These are phyloP conservation scores for Strobilomyces echinocephalus DNA, from an alignment of 768 basidiomycete genomes.

Conservation along the genomic window DNA sequence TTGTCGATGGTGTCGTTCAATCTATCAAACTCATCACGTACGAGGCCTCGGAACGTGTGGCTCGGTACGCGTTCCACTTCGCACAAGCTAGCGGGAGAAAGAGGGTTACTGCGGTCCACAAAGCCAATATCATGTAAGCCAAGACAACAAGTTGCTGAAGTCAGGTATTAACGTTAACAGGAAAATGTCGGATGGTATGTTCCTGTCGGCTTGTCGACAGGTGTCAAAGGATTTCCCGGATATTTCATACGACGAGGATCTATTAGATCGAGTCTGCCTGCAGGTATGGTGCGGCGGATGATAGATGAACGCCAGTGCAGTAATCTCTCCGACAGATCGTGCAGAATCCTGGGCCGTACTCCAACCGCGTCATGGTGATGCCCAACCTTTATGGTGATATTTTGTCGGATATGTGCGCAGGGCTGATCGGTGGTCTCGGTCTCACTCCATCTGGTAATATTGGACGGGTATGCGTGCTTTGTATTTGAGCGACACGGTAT, in stretches of 20 bases:
- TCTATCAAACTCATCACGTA: conserved; percentile 99
- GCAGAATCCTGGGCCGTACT: conserved; percentile 88
- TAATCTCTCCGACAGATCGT: conserved; percentile 56
- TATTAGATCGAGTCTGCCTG: conserved; percentile 93
- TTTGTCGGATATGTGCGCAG: conserved; percentile 97
- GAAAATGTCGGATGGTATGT: conserved; percentile 99
- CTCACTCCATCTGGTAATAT: conserved; percentile 98
- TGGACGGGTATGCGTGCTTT: conserved; percentile 60
- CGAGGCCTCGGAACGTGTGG: conserved; percentile 97
- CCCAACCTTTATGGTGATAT: conserved; percentile 97
- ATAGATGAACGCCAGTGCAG: background rate
- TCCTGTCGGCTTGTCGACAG: conserved; percentile 93
- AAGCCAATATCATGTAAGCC: conserved; percentile 96
- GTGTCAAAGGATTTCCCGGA: conserved; percentile 95
- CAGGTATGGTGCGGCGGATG: conserved; percentile 46
- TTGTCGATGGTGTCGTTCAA: conserved; percentile 97
- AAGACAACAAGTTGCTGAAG: background rate
- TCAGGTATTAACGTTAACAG: conserved; percentile 38
- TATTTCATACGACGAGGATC: conserved; percentile 92
- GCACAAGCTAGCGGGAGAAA: conserved; percentile 83
- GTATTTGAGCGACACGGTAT: conserved; percentile 1
- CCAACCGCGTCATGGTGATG: conserved; percentile 99
- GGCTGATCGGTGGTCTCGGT: conserved; percentile 95
- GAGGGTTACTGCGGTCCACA: conserved; percentile 97
- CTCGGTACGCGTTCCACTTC: conserved; percentile 97